phyloP scores from a whole-genome alignment of 2,329 filamentous ascomycete species.

The Trichothecium sympodiale region DNA sequence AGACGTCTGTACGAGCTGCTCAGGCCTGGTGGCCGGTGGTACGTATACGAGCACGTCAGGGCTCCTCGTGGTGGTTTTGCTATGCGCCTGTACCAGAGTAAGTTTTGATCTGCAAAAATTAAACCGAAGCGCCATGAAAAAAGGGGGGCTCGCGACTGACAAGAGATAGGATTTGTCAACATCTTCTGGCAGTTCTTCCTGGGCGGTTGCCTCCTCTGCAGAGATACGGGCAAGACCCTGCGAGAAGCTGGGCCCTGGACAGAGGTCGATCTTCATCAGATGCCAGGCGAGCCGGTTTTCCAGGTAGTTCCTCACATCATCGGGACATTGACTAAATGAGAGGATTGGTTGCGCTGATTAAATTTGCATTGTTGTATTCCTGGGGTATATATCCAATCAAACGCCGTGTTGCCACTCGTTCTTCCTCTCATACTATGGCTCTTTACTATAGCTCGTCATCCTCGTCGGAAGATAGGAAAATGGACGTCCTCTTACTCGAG shows the following conservation, averaged over 20 bases:
- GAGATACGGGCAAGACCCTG: constrained; percentile 35
- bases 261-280: constrained; percentile 33
- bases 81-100: constrained; percentile 39
- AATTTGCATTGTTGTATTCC: too few relatives aligned
- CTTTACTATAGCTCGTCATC: constrained; percentile 9
- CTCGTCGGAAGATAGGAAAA: constrained; percentile 16
- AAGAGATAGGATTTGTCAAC: constrained; percentile 39
- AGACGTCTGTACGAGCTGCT: constrained; percentile 43
- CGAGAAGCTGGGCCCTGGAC: constrained; percentile 38
- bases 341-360: too few relatives aligned
- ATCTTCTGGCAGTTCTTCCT: constrained; percentile 40
- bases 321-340: constrained; percentile 40
- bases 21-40: constrained; percentile 52
- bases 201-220: constrained; percentile 39
- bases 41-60: constrained; percentile 50
- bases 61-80: constrained; percentile 24
- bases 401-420: too few relatives aligned
- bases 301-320: constrained; percentile 35
- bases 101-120: too few relatives aligned
- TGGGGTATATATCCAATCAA: too few relatives aligned
- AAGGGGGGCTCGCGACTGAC: too few relatives aligned
- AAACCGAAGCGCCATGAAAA: too few relatives aligned
- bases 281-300: constrained; percentile 28
- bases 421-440: too few relatives aligned
- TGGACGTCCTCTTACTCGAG: constrained; percentile 5